phyloP scores from a whole-genome alignment of 768 basidiomycete genomes.

The Sarcodon sp. region DNA sequence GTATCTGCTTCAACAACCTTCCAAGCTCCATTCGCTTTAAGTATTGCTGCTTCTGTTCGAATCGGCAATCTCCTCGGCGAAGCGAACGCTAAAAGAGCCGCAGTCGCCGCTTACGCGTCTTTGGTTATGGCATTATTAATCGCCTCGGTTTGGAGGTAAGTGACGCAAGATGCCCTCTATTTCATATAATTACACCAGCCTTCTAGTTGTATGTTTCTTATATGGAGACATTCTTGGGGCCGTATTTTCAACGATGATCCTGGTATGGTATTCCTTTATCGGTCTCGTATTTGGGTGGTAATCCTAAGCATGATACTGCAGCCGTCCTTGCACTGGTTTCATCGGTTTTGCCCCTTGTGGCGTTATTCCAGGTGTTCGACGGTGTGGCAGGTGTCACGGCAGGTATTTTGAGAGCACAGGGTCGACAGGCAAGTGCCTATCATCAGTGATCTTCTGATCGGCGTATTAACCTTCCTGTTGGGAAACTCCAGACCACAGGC shows the following conservation, averaged over 20 bases:
- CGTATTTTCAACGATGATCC: conserved; percentile 48
- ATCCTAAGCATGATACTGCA: conserved; percentile 4
- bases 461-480: background rate
- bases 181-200: background rate
- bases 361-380: conserved; percentile 80
- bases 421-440: conserved; percentile 43
- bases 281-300: background rate
- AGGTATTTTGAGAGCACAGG: conserved; percentile 75
- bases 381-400: conserved; percentile 52
- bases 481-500: conserved; percentile 38
- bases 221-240: conserved; percentile 37
- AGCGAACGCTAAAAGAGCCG: conserved; percentile 59
- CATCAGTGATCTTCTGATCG: background rate
- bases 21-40: conserved; percentile 75
- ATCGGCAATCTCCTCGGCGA: conserved; percentile 88
- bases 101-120: conserved; percentile 48
- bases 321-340: conserved; percentile 37
- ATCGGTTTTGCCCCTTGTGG: conserved; percentile 43
- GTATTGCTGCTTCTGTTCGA: conserved; percentile 76
- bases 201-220: conserved; percentile 26
- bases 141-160: conserved; percentile 55
- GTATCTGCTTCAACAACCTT: conserved; percentile 65
- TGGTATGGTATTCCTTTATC: conserved; percentile 9
- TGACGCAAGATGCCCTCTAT: background rate
- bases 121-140: conserved; percentile 54